Evolutionary conservation across 2,329 filamentous ascomycete genomes (phyloP).

Genomic region (Penicillium olsonii): DNA sequence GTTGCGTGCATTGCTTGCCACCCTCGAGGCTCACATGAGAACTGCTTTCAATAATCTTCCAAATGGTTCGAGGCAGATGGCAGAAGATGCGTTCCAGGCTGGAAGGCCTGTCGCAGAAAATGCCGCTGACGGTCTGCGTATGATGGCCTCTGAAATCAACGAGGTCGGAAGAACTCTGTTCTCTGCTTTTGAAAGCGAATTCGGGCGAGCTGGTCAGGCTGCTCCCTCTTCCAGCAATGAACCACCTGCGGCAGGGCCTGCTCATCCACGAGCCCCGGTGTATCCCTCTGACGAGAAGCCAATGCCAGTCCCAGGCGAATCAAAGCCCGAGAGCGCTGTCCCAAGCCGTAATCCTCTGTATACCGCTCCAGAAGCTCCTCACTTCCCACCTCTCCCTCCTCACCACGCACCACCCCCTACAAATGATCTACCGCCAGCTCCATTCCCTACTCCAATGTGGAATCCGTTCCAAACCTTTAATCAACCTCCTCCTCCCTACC

Average conservation of each 20-base stretch:
- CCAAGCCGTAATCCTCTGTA: not conserved
- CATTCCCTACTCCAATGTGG: not conserved
- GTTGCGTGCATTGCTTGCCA: conserved; percentile 37
- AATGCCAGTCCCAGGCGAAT: not conserved
- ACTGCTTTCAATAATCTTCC: conserved; percentile 42
- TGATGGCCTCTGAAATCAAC: conserved; percentile 44
- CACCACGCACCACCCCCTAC: not conserved
- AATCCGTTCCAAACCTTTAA: conserved; percentile 1
- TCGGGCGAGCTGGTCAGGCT: conserved; percentile 23
- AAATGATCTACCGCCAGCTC: not conserved
- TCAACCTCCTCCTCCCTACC: conserved; percentile 3
- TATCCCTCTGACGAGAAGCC: not conserved
- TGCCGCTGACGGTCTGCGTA: conserved; percentile 40
- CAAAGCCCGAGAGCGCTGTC: not conserved
- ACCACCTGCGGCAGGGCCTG: not conserved
- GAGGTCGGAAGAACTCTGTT: conserved; percentile 42
- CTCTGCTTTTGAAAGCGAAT: conserved; percentile 38
- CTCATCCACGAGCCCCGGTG: not conserved
- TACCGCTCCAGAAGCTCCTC: not conserved
- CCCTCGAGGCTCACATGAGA: conserved; percentile 41
- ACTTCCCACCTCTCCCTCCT: not conserved
- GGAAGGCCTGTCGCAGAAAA: conserved; percentile 40
- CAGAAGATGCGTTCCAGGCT: conserved; percentile 37
- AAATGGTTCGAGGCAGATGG: conserved; percentile 34
- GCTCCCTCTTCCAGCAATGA: not conserved